Base-by-base conservation (phyloP, 2,329 filamentous ascomycete species). In the Colletotrichum phormii region DNA sequence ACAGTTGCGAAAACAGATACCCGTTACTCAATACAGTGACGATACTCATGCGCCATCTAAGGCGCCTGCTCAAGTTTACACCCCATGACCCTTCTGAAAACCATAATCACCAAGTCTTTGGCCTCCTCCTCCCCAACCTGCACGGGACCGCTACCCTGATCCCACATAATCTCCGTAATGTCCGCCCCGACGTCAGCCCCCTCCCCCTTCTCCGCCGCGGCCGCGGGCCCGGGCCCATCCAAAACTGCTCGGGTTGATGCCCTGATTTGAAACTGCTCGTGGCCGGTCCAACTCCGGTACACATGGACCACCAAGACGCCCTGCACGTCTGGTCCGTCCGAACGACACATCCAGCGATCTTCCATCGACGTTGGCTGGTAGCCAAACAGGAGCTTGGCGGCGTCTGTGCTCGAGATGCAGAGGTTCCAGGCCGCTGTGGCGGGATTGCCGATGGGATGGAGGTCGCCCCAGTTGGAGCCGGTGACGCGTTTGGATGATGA, bases 321-420 rank as follows among this genome's bases (percentile, higher is more conserved):
- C 2, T 61, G 29, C 5, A n/a, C 33, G 7, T 72, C 60, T 18
- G 70, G 59, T 3, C 61, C 65, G 9, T 69, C 60, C 33, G 65
- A 46, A 22, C 55, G 55, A 29, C 37, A 60, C 65, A 72, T 64
- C 70, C 70, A 72, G 8, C 65, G 65, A 60, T 69, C 65, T 9
- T 72, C 70, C 70, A 72, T 72, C 22, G 46, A 60, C 2, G 24
- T 46, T 15, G 70, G 70, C 53, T 55, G 54, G 13, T 64, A 72
- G 4, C 65, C 65, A 31, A 11, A 1, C 3, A 69, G 29, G 3
- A 72, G 70, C 35, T 65, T 72, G 18, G 46, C 55, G 53, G 33
- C 22, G 65, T 65, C 65, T 53, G 7, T 49, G 6, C 22, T n/a
- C 22, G 65, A 69, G 2, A 69, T 29, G 5, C 24, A 12, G 8